These are phyloP conservation scores for Dioscorea alata DNA, from an alignment of 106 monocot species.

Conservation along the genomic window DNA sequence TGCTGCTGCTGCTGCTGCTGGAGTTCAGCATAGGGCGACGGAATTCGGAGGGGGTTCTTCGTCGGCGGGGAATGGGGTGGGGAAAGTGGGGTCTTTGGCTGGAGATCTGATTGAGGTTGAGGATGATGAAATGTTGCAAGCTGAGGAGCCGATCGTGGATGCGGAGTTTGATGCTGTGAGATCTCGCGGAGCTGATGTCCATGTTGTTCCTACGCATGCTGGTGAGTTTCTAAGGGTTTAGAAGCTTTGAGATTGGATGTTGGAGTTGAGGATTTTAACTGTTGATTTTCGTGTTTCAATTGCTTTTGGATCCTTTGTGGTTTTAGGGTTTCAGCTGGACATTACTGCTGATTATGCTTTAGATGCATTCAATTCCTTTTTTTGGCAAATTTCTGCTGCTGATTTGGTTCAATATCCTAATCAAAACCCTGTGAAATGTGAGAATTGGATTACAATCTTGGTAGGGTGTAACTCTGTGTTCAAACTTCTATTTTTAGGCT, in stretches of 20 bases:
- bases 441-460: not conserved
- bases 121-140: conserved; percentile 19
- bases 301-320: not conserved
- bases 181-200: conserved; percentile 49
- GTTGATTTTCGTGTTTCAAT: not conserved
- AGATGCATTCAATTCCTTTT: not conserved
- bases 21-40: conserved; percentile 1
- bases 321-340: not conserved
- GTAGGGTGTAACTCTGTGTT: not conserved
- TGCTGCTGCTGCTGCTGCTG: conserved; percentile 16
- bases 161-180: conserved; percentile 67
- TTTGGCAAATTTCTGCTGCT: not conserved
- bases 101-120: conserved; percentile 19
- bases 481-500: conserved; percentile 36
- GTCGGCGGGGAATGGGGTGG: not conserved
- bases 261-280: not conserved
- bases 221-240: conserved; percentile 34
- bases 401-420: too few species aligned
- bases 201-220: conserved; percentile 79
- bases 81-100: not conserved
- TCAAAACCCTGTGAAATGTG: not conserved
- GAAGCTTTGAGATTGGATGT: too few species aligned
- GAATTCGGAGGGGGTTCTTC: not conserved
- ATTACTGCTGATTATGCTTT: not conserved
- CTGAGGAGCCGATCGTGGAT: conserved; percentile 52